These are phyloP conservation scores for Fomes fomentarius DNA, from an alignment of 1,284 basidiomycete species.

Conservation along the genomic window DNA sequence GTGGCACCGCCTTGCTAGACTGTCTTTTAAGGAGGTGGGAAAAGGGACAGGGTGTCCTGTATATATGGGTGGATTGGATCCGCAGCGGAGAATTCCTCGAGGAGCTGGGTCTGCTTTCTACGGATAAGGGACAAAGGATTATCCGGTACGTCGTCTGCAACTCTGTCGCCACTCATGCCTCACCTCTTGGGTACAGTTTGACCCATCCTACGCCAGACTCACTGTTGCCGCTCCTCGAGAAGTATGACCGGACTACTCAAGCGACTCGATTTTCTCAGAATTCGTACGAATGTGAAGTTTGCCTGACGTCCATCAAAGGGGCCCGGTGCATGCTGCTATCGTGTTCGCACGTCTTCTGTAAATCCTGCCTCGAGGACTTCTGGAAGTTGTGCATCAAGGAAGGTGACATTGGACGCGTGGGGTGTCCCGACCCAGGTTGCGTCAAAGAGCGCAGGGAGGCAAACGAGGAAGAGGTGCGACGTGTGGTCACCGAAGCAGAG, in stretches of 20 bases:
- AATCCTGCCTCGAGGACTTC: conserved; percentile 69
- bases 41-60: conserved; percentile 61
- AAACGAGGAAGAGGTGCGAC: conserved; percentile 69
- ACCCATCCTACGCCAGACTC: conserved; percentile 57
- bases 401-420: conserved; percentile 69
- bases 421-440: conserved; percentile 75
- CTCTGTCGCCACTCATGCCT: neutral
- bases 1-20: conserved; percentile 39
- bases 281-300: conserved; percentile 71
- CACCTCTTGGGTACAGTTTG: conserved; percentile 42
- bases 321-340: conserved; percentile 64
- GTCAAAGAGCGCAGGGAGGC: conserved; percentile 70
- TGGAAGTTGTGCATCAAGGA: conserved; percentile 77
- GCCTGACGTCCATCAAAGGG: conserved; percentile 71
- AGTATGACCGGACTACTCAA: conserved; percentile 50
- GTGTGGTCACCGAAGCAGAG: conserved; percentile 64
- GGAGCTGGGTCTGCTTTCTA: conserved; percentile 36
- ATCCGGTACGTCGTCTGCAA: conserved; percentile 46
- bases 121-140: conserved; percentile 29
- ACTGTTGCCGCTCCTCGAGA: conserved; percentile 50
- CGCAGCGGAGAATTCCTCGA: conserved; percentile 64
- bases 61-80: conserved; percentile 72
- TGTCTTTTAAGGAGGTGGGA: conserved; percentile 59
- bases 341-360: conserved; percentile 78
- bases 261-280: conserved; percentile 57